Evolutionary conservation across 805 yeast genomes (phyloP).

Genomic region (Ogataea pini): DNA sequence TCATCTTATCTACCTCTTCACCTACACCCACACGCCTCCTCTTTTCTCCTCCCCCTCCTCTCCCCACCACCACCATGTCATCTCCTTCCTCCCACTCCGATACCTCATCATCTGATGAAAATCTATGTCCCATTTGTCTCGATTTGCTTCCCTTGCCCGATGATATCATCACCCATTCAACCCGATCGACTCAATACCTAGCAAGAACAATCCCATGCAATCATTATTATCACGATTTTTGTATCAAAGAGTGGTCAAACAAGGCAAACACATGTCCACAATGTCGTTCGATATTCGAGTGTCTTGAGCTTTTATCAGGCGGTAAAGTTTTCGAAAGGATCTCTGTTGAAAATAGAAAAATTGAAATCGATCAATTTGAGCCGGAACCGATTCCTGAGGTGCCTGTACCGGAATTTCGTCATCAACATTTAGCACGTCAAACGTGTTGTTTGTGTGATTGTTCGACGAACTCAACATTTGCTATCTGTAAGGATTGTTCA

Average conservation of each 20-base stretch:
- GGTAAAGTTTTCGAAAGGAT: constrained; percentile 20
- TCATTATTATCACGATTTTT: constrained; percentile 38
- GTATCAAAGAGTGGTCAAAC: constrained; percentile 38
- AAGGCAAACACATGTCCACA: constrained; percentile 40
- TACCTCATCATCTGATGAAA: neutral
- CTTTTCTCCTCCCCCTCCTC: no score
- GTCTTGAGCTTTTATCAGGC: constrained; percentile 23
- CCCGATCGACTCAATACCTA: constrained; percentile 27
- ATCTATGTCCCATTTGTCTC: constrained; percentile 35
- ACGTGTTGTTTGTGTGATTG: constrained; percentile 37
- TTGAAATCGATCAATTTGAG: constrained; percentile 25
- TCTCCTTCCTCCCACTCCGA: neutral
- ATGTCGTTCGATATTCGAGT: constrained; percentile 31
- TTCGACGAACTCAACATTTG: constrained; percentile 24
- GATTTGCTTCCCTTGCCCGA: constrained; percentile 27
- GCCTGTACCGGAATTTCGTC: constrained; percentile 10
- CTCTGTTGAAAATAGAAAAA: constrained; percentile 25
- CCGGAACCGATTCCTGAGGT: neutral
- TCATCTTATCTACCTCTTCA: neutral
- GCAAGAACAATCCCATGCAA: constrained; percentile 36
- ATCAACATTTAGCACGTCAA: constrained; percentile 28
- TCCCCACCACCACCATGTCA: neutral
- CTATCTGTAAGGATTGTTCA: constrained; percentile 36
- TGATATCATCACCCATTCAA: constrained; percentile 17
- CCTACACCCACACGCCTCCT: no score